Evolutionary conservation across 164 flowering plant genomes (phyloP).

Genomic region (Paratinospora sagittata): DNA sequence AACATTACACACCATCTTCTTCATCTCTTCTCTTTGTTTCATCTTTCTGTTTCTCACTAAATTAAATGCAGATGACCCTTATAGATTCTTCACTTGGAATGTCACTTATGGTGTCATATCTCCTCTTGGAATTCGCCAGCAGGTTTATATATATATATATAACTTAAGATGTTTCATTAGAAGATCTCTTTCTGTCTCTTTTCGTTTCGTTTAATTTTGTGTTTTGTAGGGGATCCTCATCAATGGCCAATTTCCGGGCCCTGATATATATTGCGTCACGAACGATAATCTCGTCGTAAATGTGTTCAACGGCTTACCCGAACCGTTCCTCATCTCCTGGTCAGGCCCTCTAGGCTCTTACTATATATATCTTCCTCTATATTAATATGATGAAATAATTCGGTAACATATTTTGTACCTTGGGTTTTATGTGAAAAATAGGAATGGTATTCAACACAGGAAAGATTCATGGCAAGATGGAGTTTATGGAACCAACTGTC

Average conservation of each 20-base stretch:
- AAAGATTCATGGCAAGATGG: constrained; percentile 80
- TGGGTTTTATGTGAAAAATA: constrained; percentile 11
- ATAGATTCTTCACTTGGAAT: constrained; percentile 49
- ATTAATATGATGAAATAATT: background rate
- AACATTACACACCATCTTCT: background rate
- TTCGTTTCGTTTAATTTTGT: background rate
- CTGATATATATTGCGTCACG: constrained; percentile 60
- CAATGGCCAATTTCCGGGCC: constrained; percentile 85
- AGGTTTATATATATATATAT: constrained; percentile 27
- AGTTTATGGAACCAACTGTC: constrained; percentile 79
- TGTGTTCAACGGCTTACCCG: constrained; percentile 55
- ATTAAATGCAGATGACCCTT: constrained; percentile 60
- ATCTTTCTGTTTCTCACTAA: background rate
- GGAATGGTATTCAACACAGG: constrained; percentile 86
- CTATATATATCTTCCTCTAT: too few species aligned
- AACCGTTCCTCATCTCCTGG: constrained; percentile 88
- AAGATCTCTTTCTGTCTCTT: background rate
- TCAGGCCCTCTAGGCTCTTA: constrained; percentile 19
- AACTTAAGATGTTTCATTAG: background rate
- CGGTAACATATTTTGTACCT: background rate
- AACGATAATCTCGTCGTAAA: constrained; percentile 74
- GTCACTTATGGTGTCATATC: constrained; percentile 53
- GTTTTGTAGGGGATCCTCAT: constrained; percentile 58
- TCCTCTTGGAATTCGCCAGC: constrained; percentile 61
- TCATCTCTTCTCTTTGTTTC: background rate